Evolutionary conservation across 164 flowering plant species (phyloP), one percentile per base, ranked within the genome.

Genomic region (Euptelea pleiosperma): DNA sequence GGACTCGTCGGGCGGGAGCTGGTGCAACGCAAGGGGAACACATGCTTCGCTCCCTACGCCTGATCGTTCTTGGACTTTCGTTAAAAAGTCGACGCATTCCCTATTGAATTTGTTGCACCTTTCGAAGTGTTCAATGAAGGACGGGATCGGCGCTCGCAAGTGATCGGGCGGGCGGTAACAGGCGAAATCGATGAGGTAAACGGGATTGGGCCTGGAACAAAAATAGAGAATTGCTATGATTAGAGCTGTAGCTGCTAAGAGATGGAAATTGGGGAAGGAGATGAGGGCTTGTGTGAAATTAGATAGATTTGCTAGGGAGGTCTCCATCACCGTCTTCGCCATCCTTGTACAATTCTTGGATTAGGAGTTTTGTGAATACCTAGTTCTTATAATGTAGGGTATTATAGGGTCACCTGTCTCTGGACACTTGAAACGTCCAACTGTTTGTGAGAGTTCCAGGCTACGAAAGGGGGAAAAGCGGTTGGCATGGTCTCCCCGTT

Each of bases 111-210:
- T 1, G 1, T 18, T 16, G 6, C 33, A 55, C 24, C 39, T 1
- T 50, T 41, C 68, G 4, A 40, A 26, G 64, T 77, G 81, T 65
- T 86, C 82, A 0, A 69, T 55, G 69, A 68, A 60, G 33, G 64
- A 31, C 21, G 80, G 42, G 15, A 57, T n/a, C 2, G 82, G 62
- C 22, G 31, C 58, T 3, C 86, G 73, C 52, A 65, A 51, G 55
- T 34, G 8, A 43, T 68, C 67, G 0, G 85, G 80, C 0, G 84
- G 82, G 8, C 15, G 51, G 51, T 79, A 78, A 37, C 89, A 83
- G 24, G 46, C 14, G 60, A 72, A 86, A 54, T 80, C 87, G 3
- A 86, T 26, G 40, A 86, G 86, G 67, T 80, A 86, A 19, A 73
- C 71, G 8, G 18, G 35, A 37, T 25, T 61, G 24, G 71, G 41